These are phyloP conservation scores for Cryptomeria japonica DNA, from an alignment of 75 land plant species.

Conservation along the genomic window DNA sequence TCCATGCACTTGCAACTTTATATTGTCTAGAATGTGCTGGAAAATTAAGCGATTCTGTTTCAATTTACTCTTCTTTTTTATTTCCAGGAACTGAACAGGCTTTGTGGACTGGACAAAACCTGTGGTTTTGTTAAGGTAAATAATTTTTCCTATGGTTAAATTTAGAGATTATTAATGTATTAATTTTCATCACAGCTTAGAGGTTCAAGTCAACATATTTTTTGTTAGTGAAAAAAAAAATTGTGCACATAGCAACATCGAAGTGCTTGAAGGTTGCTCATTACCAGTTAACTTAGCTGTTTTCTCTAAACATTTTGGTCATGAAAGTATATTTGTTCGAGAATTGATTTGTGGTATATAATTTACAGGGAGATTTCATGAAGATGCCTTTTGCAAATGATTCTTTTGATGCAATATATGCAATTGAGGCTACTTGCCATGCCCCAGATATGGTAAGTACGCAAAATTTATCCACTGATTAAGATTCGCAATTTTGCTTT, in stretches of 20 bases:
- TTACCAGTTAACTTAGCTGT: neutral
- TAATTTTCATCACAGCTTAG: neutral
- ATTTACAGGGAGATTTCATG: slow-evolving; percentile 95
- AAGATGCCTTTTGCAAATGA: slow-evolving; percentile 87
- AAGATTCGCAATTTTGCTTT: neutral
- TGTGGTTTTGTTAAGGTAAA: slow-evolving; percentile 82
- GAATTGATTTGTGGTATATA: slow-evolving; percentile 4
- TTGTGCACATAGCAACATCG: no score
- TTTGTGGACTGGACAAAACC: slow-evolving; percentile 69
- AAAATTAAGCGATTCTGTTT: no score
- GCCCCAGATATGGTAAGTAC: slow-evolving; percentile 90
- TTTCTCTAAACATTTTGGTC: neutral
- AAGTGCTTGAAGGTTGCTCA: neutral
- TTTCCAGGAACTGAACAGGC: slow-evolving; percentile 70
- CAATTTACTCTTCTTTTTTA: no score
- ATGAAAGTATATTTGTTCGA: neutral
- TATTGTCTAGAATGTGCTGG: no score
- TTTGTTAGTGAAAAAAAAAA: neutral
- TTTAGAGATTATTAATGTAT: neutral
- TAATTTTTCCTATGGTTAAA: neutral
- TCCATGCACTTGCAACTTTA: no score
- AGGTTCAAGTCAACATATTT: neutral
- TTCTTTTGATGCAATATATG: slow-evolving; percentile 89
- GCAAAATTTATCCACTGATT: neutral
- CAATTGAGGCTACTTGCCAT: slow-evolving; percentile 99